Evolutionary conservation across 805 yeast species (phyloP), one percentile per base, ranked within the genome.

Genomic region (Myxozyma sirexii): DNA sequence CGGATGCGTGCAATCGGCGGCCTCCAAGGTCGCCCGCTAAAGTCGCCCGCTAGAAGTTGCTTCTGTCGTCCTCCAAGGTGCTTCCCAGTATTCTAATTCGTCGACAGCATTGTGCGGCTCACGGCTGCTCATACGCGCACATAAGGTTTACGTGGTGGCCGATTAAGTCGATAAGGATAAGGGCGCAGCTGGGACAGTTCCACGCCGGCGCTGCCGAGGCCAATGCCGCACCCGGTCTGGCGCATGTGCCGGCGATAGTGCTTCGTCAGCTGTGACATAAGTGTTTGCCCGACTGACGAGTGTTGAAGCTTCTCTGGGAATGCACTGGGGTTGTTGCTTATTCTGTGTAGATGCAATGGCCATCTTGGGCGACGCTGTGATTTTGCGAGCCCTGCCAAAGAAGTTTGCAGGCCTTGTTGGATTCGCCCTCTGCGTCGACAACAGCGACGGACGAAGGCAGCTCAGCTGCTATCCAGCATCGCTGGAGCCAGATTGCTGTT

Each of bases 161-260:
- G 23, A 48, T n/a, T 23, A 24, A 35, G 53, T 4, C 53, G 53
- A 48, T 48, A 48, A 24, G 41, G 52, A 37, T 37, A 37, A 35
- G 43, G 43, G 13, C 33, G 42, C 43, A 15, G 39, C 38, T 15
- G 26, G 12, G 26, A 15, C 37, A n/a, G 21, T 7, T 35, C 50
- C 17, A 46, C 41, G 37, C 26, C 13, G 26, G 39, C 41, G 24
- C 27, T 12, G 15, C 23, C 8, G 45, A 41, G 19, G 45, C 45
- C 45, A 41, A 41, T 41, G 45, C 23, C 45, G 19, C 27, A 41
- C 27, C 12, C 2, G 19, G 42, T 15, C n/a, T n/a, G 21, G 42
- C 17, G 42, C 42, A 38, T 38, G 42, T 38, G 42, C 21, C 19
- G 2, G 2, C n/a, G 21, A 3, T 8, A 38, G 42, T 8, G 4